These are phyloP conservation scores for Blepharisma undulans DNA, from an alignment of 169 alveolate species.

Conservation along the genomic window DNA sequence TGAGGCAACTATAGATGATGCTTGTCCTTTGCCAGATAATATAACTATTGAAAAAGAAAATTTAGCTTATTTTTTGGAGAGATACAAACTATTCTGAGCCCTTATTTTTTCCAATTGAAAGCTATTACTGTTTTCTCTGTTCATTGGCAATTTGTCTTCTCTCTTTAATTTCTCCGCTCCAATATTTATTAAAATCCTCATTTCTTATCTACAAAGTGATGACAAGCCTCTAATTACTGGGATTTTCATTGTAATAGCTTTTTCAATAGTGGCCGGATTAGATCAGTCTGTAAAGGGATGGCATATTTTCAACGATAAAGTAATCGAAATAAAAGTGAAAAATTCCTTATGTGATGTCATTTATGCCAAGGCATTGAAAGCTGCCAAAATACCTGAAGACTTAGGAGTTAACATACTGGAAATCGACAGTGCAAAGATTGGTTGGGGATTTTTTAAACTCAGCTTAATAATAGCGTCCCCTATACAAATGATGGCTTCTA, in stretches of 20 bases:
- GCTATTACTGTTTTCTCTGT: neutral
- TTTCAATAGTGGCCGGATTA: neutral
- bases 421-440: neutral
- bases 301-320: neutral
- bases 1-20: neutral
- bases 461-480: neutral
- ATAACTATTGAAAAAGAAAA: neutral
- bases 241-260: neutral
- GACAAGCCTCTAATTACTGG: neutral
- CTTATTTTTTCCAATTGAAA: neutral
- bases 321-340: neutral
- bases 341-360: neutral
- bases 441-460: neutral
- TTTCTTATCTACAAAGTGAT: neutral
- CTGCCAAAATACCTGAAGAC: neutral
- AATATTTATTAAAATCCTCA: neutral
- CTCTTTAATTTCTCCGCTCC: neutral
- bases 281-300: neutral
- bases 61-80: neutral
- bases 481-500: neutral
- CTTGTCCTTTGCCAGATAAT: constrained; percentile 12
- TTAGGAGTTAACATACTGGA: neutral
- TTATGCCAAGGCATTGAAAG: neutral
- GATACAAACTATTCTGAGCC: neutral
- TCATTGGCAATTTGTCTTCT: neutral